Evolutionary conservation across 129 eudicot species (phyloP).

Genomic region (Pittosporum tobira): DNA sequence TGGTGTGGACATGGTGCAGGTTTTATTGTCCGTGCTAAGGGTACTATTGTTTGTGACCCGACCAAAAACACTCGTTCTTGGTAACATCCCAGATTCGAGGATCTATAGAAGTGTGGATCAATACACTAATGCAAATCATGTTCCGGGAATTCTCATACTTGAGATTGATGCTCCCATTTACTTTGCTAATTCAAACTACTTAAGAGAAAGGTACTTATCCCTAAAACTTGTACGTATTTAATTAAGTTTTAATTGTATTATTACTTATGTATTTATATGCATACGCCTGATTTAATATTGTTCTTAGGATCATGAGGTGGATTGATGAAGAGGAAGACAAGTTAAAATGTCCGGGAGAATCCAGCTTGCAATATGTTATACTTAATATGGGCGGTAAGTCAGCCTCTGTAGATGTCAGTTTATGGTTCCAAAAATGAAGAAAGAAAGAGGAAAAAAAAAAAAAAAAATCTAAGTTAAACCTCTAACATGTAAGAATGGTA

Average conservation of each 20-base stretch:
- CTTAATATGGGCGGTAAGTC: constrained; percentile 77
- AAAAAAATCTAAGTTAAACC: too few relatives aligned
- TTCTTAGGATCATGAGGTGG: constrained; percentile 69
- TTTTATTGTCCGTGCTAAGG: constrained; percentile 61
- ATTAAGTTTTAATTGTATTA: too few relatives aligned
- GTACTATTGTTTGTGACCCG: constrained; percentile 62
- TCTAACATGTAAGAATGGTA: neutral
- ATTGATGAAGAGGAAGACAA: constrained; percentile 82
- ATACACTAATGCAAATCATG: constrained; percentile 47
- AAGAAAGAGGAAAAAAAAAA: too few relatives aligned
- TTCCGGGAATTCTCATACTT: constrained; percentile 64
- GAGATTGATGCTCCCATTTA: constrained; percentile 85
- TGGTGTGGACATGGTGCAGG: too few relatives aligned
- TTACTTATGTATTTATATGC: too few relatives aligned
- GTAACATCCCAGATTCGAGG: constrained; percentile 55
- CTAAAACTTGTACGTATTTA: neutral
- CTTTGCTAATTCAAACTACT: constrained; percentile 69
- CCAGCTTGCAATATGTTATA: constrained; percentile 50
- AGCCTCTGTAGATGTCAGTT: too few relatives aligned
- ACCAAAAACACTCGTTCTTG: constrained; percentile 56
- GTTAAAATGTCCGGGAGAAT: constrained; percentile 39
- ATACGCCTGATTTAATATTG: neutral
- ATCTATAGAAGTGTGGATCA: constrained; percentile 74
- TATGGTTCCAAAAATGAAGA: too few relatives aligned
- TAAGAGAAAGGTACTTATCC: constrained; percentile 66